Percentiles rank a stretch among this genome's conserved stretches.
Evolutionary conservation across 108 stramenopile species (phyloP).

Genomic region (Heterococcus sp.): DNA sequence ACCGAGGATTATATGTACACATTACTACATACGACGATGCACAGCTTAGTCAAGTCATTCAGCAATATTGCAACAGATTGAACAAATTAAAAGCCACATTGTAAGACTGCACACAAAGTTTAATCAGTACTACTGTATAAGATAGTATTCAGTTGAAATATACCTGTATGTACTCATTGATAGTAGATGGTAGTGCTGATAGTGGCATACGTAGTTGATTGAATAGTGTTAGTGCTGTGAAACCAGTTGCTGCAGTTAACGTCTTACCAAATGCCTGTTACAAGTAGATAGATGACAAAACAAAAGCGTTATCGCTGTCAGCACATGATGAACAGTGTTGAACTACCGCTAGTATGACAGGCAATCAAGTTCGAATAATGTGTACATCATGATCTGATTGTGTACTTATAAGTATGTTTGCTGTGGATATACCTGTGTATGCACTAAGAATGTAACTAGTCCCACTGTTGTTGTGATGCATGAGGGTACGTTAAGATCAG

Average conservation of each 20-base stretch:
- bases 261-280: conserved; percentile 25
- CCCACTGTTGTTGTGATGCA: no score
- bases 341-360: no score
- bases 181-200: conserved; percentile 46
- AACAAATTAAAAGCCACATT: not conserved
- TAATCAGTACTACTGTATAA: no score
- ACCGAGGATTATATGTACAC: conserved; percentile 76
- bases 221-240: conserved; percentile 84
- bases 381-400: no score
- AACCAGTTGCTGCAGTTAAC: conserved; percentile 62
- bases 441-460: conserved; percentile 26
- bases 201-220: conserved; percentile 90
- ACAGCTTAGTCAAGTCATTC: conserved; percentile 1
- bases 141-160: not conserved
- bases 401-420: no score
- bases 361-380: no score
- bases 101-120: no score
- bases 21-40: conserved; percentile 76
- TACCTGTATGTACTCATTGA: conserved; percentile 45
- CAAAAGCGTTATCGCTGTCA: no score
- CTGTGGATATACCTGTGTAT: no score
- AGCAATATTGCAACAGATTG: not conserved
- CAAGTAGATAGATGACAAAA: no score
- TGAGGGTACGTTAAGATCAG: no score
- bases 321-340: no score